Conservation (phyloP, 352 stramenopile genomes). For the Saprolegnia diclina region DNA sequence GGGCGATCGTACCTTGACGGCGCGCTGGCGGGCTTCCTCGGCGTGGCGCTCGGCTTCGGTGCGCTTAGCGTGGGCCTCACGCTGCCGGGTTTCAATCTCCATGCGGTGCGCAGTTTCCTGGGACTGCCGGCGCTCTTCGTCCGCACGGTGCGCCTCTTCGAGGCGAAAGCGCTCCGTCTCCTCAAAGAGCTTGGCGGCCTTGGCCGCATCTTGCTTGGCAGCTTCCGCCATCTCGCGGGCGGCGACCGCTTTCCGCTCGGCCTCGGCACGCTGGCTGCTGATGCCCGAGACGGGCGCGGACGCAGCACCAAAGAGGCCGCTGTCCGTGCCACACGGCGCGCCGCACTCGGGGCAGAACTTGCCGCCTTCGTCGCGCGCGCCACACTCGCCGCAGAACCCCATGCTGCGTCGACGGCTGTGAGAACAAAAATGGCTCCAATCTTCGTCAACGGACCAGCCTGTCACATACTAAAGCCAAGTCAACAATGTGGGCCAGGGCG, state of each 20-base stretch:
- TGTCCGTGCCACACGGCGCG: slow-evolving; percentile 27
- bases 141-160: slow-evolving; percentile 14
- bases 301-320: slow-evolving; percentile 11
- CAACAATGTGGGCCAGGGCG: neutral
- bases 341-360: slow-evolving; percentile 76
- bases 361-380: slow-evolving; percentile 48
- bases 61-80: slow-evolving; percentile 24
- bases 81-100: slow-evolving; percentile 20
- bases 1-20: slow-evolving; percentile 11
- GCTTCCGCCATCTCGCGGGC: slow-evolving; percentile 22
- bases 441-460: too few species aligned
- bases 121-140: slow-evolving; percentile 17
- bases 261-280: slow-evolving; percentile 7
- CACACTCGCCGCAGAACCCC: slow-evolving; percentile 82
- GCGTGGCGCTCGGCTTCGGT: slow-evolving; percentile 25
- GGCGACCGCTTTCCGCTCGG: slow-evolving; percentile 13
- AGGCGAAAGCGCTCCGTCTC: slow-evolving; percentile 22
- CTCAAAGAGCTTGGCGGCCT: slow-evolving; percentile 21
- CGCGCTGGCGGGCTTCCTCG: slow-evolving; percentile 26
- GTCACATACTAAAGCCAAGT: neutral
- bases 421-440: slow-evolving; percentile 1
- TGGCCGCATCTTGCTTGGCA: slow-evolving; percentile 23
- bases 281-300: neutral
- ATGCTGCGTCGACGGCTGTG: slow-evolving; percentile 32
- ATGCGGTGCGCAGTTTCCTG: slow-evolving; percentile 2